Conservation (phyloP, 192 early-diverging fungal genomes). For the Podila epicladia region DNA sequence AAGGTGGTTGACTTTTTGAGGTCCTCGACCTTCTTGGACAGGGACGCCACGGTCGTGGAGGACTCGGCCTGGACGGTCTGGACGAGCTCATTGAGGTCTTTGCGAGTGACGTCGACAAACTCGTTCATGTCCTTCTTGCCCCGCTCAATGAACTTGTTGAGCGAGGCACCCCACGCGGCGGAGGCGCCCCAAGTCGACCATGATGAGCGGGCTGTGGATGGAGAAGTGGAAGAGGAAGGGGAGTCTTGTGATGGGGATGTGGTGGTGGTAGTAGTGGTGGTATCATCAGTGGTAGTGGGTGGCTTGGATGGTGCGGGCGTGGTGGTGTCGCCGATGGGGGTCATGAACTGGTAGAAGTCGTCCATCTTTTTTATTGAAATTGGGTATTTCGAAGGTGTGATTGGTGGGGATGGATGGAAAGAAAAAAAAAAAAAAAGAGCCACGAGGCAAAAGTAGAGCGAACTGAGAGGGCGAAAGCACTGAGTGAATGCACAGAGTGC, state of each 20-base stretch:
- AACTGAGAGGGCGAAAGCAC: no score
- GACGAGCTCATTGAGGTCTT: constrained; percentile 61
- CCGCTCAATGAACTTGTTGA: constrained; percentile 49
- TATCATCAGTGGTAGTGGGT: not conserved
- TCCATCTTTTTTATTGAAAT: constrained; percentile 4
- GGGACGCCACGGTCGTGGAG: constrained; percentile 28
- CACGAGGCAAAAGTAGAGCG: no score
- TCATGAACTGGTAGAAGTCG: constrained; percentile 51
- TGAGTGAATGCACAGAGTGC: no score
- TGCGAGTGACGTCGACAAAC: constrained; percentile 61
- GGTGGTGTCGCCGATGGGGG: constrained; percentile 32
- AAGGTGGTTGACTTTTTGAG: constrained; percentile 34
- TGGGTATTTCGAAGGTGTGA: no score
- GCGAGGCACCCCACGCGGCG: constrained; percentile 36
- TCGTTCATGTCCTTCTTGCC: constrained; percentile 54
- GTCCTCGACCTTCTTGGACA: constrained; percentile 37
- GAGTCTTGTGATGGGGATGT: not conserved
- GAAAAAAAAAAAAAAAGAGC: no score
- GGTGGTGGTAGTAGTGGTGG: not conserved
- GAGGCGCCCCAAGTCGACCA: constrained; percentile 26
- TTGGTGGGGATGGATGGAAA: no score
- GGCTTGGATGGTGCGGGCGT: not conserved
- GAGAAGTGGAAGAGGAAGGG: constrained; percentile 7
- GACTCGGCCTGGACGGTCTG: constrained; percentile 56
- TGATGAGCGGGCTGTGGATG: constrained; percentile 18